Evolutionary conservation across 164 flowering plant species (phyloP).

Genomic region (Kalanchoe fedtschenkoi): DNA sequence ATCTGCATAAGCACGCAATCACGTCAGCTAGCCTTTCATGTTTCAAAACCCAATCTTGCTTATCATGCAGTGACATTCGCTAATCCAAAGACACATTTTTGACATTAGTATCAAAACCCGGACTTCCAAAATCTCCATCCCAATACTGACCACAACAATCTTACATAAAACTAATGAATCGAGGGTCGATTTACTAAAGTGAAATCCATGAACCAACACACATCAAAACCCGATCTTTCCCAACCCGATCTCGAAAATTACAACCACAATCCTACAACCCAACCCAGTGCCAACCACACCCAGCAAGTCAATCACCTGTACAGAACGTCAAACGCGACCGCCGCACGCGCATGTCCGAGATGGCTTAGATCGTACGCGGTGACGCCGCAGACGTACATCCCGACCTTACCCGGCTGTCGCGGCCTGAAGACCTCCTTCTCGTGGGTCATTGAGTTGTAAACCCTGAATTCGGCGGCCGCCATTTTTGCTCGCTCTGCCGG

Average conservation of each 20-base stretch:
- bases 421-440: constrained; percentile 57
- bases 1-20: background rate
- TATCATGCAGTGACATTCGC: too few relatives aligned
- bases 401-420: constrained; percentile 39
- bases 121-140: too few relatives aligned
- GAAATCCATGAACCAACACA: background rate
- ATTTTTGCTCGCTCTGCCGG: constrained; percentile 8
- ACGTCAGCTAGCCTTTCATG: too few relatives aligned
- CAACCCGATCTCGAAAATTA: background rate
- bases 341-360: constrained; percentile 79
- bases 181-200: too few relatives aligned
- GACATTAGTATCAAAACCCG: too few relatives aligned
- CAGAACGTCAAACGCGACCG: constrained; percentile 65
- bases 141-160: too few relatives aligned
- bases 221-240: background rate
- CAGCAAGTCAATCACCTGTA: constrained; percentile 44
- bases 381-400: constrained; percentile 77
- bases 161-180: too few relatives aligned
- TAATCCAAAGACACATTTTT: too few relatives aligned
- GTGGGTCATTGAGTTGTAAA: constrained; percentile 57
- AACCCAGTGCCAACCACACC: too few relatives aligned
- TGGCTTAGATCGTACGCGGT: constrained; percentile 72
- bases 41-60: too few relatives aligned
- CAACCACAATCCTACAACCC: background rate
- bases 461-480: constrained; percentile 20